phyloP scores from a whole-genome alignment of 2,329 filamentous ascomycete genomes.

The Sclerotinia spermophila region DNA sequence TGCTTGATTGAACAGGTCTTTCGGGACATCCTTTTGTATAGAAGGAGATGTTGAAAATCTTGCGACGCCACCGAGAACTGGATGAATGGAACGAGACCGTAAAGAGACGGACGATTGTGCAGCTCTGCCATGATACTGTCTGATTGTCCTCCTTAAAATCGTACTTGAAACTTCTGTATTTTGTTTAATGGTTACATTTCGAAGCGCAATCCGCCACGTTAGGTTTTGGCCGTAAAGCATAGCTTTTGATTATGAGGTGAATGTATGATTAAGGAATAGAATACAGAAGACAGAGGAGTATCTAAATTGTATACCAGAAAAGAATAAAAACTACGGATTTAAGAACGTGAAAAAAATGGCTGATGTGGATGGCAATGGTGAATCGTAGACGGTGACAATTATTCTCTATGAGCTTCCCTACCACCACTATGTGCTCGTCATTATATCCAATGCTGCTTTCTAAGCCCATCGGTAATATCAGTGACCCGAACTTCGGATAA shows the following conservation, averaged over 20 bases:
- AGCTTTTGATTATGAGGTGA: slow-evolving; percentile 19
- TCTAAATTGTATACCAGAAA: not conserved
- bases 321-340: not conserved
- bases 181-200: slow-evolving; percentile 27
- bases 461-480: slow-evolving; percentile 18
- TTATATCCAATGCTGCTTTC: slow-evolving; percentile 17
- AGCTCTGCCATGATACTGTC: slow-evolving; percentile 46
- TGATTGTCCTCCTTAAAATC: slow-evolving; percentile 28
- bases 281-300: not conserved
- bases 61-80: slow-evolving; percentile 39
- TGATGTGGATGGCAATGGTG: slow-evolving; percentile 8
- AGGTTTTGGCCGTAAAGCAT: slow-evolving; percentile 64
- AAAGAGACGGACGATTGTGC: slow-evolving; percentile 59
- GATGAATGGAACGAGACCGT: slow-evolving; percentile 57
- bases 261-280: slow-evolving; percentile 1
- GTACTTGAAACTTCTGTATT: slow-evolving; percentile 23
- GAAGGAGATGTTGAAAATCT: slow-evolving; percentile 51
- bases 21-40: slow-evolving; percentile 43
- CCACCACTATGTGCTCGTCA: slow-evolving; percentile 15
- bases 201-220: slow-evolving; percentile 59
- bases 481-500: slow-evolving; percentile 12
- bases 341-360: not conserved
- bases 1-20: slow-evolving; percentile 41
- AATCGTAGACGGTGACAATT: slow-evolving; percentile 3
- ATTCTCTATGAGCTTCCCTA: slow-evolving; percentile 19